Conservation (phyloP, 139 green algal genomes). For the Nannochloris sp. region DNA sequence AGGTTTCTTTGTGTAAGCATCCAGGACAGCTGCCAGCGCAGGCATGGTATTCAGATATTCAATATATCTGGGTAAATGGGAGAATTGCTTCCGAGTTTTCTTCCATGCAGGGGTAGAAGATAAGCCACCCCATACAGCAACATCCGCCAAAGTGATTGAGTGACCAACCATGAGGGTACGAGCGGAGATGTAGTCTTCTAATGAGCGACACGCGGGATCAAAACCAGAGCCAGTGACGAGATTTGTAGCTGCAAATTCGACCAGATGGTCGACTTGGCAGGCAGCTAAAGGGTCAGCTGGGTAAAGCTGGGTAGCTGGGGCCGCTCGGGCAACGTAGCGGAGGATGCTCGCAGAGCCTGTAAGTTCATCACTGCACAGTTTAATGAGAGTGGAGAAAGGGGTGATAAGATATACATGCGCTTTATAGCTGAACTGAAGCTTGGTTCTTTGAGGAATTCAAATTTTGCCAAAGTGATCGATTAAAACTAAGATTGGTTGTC, state of each 20-base stretch:
- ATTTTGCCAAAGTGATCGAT: no score
- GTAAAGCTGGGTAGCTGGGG: not conserved
- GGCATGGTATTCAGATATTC: conserved; percentile 43
- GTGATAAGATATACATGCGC: no score
- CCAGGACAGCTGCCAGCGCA: conserved; percentile 32
- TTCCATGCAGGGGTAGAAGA: conserved; percentile 55
- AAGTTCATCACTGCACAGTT: conserved; percentile 52
- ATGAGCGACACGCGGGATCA: conserved; percentile 36
- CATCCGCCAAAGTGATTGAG: conserved; percentile 67
- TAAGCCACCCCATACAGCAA: conserved; percentile 80
- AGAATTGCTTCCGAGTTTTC: conserved; percentile 45
- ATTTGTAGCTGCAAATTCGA: conserved; percentile 53
- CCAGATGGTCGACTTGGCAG: conserved; percentile 74
- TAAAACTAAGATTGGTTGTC: no score
- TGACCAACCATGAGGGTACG: conserved; percentile 82
- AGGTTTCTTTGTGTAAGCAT: conserved; percentile 29
- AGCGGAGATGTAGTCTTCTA: conserved; percentile 71
- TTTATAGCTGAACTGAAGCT: no score
- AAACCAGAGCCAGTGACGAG: conserved; percentile 59
- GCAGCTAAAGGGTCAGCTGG: conserved; percentile 22
- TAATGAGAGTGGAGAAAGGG: no score
- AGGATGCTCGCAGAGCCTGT: conserved; percentile 50
- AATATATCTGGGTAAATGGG: conserved; percentile 80
- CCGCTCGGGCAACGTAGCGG: conserved; percentile 54
- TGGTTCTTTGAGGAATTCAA: no score